Percentiles rank a stretch among this genome's conserved stretches.
These are phyloP conservation scores for Brassica cretica DNA, from an alignment of 345 rosid genomes.

Conservation along the genomic window DNA sequence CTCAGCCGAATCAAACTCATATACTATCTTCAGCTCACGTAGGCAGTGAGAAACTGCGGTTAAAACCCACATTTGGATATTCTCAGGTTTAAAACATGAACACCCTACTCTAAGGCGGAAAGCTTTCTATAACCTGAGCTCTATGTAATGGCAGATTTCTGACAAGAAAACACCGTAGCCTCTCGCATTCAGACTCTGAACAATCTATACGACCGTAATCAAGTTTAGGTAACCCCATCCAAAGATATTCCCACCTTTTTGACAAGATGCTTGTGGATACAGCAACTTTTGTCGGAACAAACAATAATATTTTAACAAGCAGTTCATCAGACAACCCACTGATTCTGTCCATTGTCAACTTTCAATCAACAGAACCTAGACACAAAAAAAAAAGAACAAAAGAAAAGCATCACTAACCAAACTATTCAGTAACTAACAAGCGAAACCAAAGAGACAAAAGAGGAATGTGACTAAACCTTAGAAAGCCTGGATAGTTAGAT, in stretches of 20 bases:
- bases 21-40: background rate
- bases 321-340: constrained; percentile 1
- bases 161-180: background rate
- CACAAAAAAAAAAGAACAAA: background rate
- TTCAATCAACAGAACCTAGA: background rate
- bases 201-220: background rate
- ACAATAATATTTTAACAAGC: constrained; percentile 8
- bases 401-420: background rate
- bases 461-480: constrained; percentile 1
- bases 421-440: constrained; percentile 1
- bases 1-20: background rate
- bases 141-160: constrained; percentile 10
- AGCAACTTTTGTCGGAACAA: constrained; percentile 13
- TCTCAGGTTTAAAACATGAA: background rate
- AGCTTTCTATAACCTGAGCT: constrained; percentile 10
- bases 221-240: constrained; percentile 27
- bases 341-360: constrained; percentile 3
- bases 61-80: background rate
- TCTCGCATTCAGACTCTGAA: background rate
- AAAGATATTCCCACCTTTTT: constrained; percentile 22
- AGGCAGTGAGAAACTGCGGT: background rate
- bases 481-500: background rate
- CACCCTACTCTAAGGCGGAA: background rate
- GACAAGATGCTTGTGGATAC: constrained; percentile 22
- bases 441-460: background rate